phyloP scores from a whole-genome alignment of 129 eudicot species.

The Glebionis coronaria region DNA sequence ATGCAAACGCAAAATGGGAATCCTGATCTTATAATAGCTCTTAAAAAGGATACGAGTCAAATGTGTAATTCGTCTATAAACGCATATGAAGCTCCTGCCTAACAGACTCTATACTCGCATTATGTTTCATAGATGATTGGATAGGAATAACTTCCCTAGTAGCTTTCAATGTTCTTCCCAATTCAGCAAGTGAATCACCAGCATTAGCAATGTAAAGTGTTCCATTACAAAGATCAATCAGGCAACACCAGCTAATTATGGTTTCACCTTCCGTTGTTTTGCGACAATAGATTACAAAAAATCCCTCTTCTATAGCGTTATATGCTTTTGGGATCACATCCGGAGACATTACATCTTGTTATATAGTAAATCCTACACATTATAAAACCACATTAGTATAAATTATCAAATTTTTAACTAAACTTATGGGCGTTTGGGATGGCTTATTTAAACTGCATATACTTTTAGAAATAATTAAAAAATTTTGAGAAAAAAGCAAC shows the following conservation, averaged over 20 bases:
- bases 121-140: conserved; percentile 70
- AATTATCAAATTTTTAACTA: neutral
- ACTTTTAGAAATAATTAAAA: too few species aligned
- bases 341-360: conserved; percentile 55
- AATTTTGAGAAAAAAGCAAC: too few species aligned
- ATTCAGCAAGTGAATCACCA: conserved; percentile 80
- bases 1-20: too few species aligned
- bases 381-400: neutral
- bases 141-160: conserved; percentile 67
- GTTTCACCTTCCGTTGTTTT: conserved; percentile 52
- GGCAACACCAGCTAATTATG: conserved; percentile 72
- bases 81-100: conserved; percentile 78
- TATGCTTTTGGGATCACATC: conserved; percentile 66
- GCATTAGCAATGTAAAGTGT: conserved; percentile 64
- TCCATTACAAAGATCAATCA: conserved; percentile 63
- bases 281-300: conserved; percentile 63
- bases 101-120: conserved; percentile 66
- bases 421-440: neutral
- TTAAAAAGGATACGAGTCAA: too few species aligned
- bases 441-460: too few species aligned
- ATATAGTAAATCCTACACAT: conserved; percentile 51
- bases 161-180: conserved; percentile 60
- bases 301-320: conserved; percentile 76
- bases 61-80: too few species aligned
- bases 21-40: too few species aligned